Conservation (phyloP, 1,139 yeast species). For the Kodamaea fungicola region DNA sequence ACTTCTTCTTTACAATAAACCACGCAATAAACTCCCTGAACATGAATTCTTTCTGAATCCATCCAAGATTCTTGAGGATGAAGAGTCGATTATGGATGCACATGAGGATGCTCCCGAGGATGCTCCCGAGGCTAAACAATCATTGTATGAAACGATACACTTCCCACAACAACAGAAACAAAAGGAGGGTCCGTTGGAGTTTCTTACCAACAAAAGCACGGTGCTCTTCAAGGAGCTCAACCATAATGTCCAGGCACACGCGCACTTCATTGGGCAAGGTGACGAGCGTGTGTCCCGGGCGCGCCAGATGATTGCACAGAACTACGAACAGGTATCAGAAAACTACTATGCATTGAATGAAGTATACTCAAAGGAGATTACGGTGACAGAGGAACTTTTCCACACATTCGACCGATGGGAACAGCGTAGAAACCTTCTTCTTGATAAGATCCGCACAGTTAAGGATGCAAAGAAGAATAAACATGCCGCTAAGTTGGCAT, state of each 20-base stretch:
- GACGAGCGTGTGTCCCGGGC: conserved; percentile 26
- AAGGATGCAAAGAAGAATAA: conserved; percentile 35
- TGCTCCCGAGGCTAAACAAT: conserved; percentile 1
- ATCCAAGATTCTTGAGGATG: conserved; percentile 12
- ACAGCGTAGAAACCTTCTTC: conserved; percentile 28
- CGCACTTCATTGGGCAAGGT: conserved; percentile 24
- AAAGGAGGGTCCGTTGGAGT: conserved; percentile 23
- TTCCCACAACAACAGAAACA: conserved; percentile 4
- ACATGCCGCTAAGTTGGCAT: conserved; percentile 44
- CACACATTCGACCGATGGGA: conserved; percentile 47
- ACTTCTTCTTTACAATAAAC: conserved; percentile 8
- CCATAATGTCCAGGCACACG: conserved; percentile 22
- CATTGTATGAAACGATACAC: conserved; percentile 6
- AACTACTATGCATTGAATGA: conserved; percentile 48
- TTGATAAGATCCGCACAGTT: conserved; percentile 36
- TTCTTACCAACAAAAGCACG: conserved; percentile 27
- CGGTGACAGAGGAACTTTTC: conserved; percentile 26
- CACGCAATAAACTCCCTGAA: conserved; percentile 12
- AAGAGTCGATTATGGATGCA: conserved; percentile 1
- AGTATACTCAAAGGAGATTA: conserved; percentile 40
- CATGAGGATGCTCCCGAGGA: conserved; percentile 1
- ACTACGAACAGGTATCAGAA: conserved; percentile 37
- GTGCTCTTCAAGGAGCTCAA: conserved; percentile 21
- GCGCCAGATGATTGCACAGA: conserved; percentile 24
- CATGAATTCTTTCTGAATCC: conserved; percentile 22